These are phyloP conservation scores for Podospora anserina DNA, from an alignment of 495 filamentous ascomycete species.

Conservation along the genomic window DNA sequence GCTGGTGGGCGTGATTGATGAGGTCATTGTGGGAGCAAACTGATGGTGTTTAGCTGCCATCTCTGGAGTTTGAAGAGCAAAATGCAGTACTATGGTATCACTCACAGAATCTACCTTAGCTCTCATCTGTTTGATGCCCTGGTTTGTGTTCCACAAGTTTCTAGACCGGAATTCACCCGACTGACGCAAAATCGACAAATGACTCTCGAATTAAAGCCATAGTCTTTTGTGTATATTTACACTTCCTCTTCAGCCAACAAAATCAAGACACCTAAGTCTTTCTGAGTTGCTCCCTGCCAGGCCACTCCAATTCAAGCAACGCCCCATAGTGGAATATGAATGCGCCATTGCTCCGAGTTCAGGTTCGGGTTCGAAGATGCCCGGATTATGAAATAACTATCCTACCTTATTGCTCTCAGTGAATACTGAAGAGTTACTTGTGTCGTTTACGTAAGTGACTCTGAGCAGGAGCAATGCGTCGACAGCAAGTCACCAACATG, in stretches of 20 bases:
- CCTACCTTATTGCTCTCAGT: too few relatives aligned
- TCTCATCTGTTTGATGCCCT: not conserved
- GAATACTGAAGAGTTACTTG: too few relatives aligned
- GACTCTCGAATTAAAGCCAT: not conserved
- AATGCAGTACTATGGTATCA: not conserved
- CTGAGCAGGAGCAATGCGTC: too few relatives aligned
- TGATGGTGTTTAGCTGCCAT: not conserved
- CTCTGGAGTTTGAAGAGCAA: not conserved
- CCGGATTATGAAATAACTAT: too few relatives aligned
- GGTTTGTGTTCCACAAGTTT: not conserved
- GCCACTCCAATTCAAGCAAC: too few relatives aligned
- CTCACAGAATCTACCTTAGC: not conserved
- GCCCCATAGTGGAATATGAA: too few relatives aligned
- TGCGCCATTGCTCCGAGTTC: too few relatives aligned
- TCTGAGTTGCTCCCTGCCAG: too few relatives aligned
- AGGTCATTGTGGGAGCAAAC: not conserved
- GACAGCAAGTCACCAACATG: too few relatives aligned
- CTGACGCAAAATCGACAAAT: not conserved
- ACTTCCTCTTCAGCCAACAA: not conserved
- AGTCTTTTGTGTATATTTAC: not conserved
- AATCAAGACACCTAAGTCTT: too few relatives aligned
- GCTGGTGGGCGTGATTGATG: not conserved
- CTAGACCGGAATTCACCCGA: not conserved
- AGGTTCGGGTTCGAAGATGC: too few relatives aligned
- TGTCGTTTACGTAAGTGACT: too few relatives aligned